These are phyloP conservation scores for Chiua virens DNA, from an alignment of 768 basidiomycete genomes.

Conservation along the genomic window DNA sequence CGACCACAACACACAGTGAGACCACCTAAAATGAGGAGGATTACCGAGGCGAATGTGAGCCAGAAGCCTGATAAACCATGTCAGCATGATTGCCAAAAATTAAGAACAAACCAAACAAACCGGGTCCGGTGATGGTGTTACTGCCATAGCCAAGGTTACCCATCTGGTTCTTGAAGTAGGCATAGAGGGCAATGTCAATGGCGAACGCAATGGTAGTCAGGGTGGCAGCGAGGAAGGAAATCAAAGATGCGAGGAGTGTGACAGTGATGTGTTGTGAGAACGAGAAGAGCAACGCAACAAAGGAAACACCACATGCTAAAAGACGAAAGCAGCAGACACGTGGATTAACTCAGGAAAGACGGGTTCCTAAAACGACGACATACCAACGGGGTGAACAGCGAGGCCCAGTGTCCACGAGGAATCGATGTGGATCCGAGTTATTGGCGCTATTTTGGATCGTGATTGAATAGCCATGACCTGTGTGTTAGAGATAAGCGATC, in stretches of 20 bases:
- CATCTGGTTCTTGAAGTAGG: slow-evolving; percentile 58
- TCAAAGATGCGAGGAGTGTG: slow-evolving; percentile 43
- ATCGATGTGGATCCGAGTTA: slow-evolving; percentile 40
- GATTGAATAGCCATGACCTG: slow-evolving; percentile 60
- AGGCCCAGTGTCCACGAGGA: slow-evolving; percentile 73
- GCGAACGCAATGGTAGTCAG: slow-evolving; percentile 72
- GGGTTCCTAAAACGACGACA: slow-evolving; percentile 20
- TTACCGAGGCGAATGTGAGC: slow-evolving; percentile 67
- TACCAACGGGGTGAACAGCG: slow-evolving; percentile 74
- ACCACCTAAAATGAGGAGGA: slow-evolving; percentile 64
- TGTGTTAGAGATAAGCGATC: neutral
- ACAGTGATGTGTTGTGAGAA: slow-evolving; percentile 55
- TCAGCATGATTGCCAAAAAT: neutral
- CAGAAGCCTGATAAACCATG: slow-evolving; percentile 57
- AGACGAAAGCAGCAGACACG: neutral
- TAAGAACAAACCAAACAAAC: slow-evolving; percentile 37
- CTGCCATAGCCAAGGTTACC: slow-evolving; percentile 42
- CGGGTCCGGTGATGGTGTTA: slow-evolving; percentile 60
- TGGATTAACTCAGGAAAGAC: neutral
- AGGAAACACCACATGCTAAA: slow-evolving; percentile 51
- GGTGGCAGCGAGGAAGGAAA: slow-evolving; percentile 66
- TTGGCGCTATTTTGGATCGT: slow-evolving; percentile 21
- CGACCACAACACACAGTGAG: slow-evolving; percentile 72
- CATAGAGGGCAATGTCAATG: slow-evolving; percentile 74
- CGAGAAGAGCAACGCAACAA: slow-evolving; percentile 63